These are phyloP conservation scores for Aspergillaceae sp. DNA, from an alignment of 2,329 filamentous ascomycete genomes.

Conservation along the genomic window DNA sequence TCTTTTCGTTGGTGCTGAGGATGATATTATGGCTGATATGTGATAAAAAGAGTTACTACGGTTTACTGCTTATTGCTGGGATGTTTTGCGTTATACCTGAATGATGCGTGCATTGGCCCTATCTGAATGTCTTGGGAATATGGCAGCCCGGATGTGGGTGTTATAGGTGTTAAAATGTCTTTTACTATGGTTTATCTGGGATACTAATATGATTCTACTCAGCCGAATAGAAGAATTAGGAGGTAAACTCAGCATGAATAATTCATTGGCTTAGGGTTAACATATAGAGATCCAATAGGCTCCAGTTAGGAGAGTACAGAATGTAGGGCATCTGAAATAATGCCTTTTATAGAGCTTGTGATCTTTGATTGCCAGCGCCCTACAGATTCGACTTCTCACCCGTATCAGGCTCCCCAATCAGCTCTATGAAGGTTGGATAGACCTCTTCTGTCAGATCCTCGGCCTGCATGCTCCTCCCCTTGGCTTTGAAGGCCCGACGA, in stretches of 20 bases:
- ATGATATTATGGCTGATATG: conserved; percentile 47
- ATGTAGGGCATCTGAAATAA: neutral
- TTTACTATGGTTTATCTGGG: neutral
- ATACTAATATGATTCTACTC: no score
- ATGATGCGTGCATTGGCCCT: conserved; percentile 2
- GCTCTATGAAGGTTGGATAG: conserved; percentile 65
- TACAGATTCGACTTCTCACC: conserved; percentile 26
- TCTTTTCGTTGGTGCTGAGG: conserved; percentile 54
- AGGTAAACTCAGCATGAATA: no score
- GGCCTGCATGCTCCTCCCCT: conserved; percentile 80
- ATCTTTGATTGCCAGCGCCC: conserved; percentile 3
- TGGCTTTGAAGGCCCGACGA: conserved; percentile 73
- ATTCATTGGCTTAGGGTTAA: no score
- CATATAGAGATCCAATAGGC: no score
- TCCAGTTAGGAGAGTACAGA: no score
- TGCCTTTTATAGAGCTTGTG: neutral
- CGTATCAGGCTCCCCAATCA: conserved; percentile 64
- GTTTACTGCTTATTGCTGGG: neutral
- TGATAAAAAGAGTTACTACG: conserved; percentile 11
- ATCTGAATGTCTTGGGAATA: conserved; percentile 11
- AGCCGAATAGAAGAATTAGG: no score
- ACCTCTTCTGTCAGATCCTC: conserved; percentile 90
- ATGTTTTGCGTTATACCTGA: neutral
- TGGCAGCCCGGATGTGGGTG: conserved; percentile 13
- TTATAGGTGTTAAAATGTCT: conserved; percentile 12